Conservation (phyloP, 352 stramenopile genomes). For the Thraustochytrium striatum region DNA sequence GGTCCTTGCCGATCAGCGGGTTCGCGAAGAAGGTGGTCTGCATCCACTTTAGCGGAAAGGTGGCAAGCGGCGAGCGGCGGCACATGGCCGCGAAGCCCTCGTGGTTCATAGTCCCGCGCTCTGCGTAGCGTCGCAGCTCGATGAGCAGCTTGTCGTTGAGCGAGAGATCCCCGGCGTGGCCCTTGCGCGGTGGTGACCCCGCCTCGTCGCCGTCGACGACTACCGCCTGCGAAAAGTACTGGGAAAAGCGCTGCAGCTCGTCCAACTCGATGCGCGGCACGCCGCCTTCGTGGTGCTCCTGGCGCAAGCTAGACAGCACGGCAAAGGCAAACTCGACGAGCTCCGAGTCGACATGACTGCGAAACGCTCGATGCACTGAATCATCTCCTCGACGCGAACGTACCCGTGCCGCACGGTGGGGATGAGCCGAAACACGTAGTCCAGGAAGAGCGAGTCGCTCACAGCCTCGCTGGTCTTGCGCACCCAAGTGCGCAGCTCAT, state of each 20-base stretch:
- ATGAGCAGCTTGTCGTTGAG: background rate
- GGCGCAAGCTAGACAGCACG: background rate
- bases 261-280: too few relatives aligned
- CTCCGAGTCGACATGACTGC: background rate
- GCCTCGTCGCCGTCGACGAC: too few relatives aligned
- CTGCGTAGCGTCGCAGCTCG: background rate
- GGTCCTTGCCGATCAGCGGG: background rate
- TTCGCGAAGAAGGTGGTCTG: background rate
- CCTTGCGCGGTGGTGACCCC: too few relatives aligned
- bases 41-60: background rate
- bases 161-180: too few relatives aligned
- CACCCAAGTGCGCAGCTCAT: background rate
- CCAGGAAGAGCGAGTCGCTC: background rate
- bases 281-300: background rate
- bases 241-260: too few relatives aligned
- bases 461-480: background rate
- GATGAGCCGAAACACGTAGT: background rate
- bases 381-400: background rate
- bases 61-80: background rate
- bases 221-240: too few relatives aligned
- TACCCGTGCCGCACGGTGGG: background rate
- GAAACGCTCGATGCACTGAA: background rate
- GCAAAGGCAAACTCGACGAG: background rate
- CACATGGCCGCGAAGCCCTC: background rate
- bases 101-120: background rate